Conservation (phyloP, 2,329 filamentous ascomycete species). For the Botrytis cinerea region DNA sequence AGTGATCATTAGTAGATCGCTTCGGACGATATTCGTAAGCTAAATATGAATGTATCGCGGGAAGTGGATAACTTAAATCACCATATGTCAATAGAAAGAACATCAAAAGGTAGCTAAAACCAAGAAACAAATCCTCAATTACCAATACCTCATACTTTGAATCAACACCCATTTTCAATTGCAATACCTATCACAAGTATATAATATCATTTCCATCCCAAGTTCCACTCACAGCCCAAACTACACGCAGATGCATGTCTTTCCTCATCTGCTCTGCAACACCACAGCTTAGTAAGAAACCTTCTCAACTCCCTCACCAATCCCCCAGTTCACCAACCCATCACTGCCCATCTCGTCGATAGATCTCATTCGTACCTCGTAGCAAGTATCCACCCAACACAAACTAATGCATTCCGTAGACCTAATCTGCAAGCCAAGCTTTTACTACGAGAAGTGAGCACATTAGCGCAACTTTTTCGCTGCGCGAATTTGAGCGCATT, state of each 20-base stretch:
- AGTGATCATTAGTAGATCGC: not conserved
- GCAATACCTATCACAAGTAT: not conserved
- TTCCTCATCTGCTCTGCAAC: not conserved
- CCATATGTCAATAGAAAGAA: not conserved
- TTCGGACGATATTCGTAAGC: not conserved
- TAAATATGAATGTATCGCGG: not conserved
- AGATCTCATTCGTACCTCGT: too few relatives aligned
- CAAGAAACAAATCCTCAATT: not conserved
- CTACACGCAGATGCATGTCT: not conserved
- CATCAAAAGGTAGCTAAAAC: not conserved
- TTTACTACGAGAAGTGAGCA: not conserved
- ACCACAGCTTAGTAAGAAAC: not conserved
- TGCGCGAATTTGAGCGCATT: slow-evolving; percentile 4
- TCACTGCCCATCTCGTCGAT: too few relatives aligned
- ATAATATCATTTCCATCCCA: not conserved
- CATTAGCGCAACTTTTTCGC: not conserved
- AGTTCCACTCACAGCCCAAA: not conserved
- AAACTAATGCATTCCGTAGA: not conserved
- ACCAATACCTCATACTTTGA: not conserved
- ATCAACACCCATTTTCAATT: fast-evolving
- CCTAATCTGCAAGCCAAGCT: not conserved
- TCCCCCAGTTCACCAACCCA: not conserved
- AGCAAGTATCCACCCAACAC: not conserved
- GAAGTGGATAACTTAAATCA: not conserved
- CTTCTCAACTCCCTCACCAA: not conserved